Conservation (phyloP, 2,329 filamentous ascomycete genomes). For the Stenocarpella maydis region DNA sequence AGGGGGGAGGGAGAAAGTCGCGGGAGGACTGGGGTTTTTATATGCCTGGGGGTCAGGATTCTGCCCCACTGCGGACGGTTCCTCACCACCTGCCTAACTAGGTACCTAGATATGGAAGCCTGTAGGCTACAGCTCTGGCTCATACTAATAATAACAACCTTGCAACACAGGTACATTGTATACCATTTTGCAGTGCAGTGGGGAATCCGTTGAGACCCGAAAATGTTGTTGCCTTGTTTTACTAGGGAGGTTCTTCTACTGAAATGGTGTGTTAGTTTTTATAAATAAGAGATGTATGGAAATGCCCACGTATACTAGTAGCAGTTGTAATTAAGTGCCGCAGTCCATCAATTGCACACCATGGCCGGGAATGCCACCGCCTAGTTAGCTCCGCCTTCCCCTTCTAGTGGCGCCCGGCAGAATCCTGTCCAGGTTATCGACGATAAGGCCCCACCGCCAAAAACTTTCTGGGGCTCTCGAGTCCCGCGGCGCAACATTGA, state of each 20-base stretch:
- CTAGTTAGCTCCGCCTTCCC: neutral
- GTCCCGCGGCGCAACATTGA: conserved; percentile 7
- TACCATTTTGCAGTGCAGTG: too few species aligned
- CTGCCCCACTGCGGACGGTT: conserved; percentile 2
- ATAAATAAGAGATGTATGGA: too few species aligned
- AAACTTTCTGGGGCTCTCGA: conserved; percentile 30
- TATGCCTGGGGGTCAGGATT: conserved; percentile 28
- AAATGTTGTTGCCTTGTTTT: too few species aligned
- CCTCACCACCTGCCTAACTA: neutral
- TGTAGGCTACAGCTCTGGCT: neutral
- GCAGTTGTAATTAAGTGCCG: neutral
- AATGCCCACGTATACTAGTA: too few species aligned
- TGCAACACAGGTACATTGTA: neutral
- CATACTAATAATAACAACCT: neutral
- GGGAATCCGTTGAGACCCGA: too few species aligned
- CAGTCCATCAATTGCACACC: too few species aligned
- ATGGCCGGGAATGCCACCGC: neutral
- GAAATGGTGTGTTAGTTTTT: neutral
- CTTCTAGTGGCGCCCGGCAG: conserved; percentile 1
- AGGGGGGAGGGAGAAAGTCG: conserved; percentile 39
- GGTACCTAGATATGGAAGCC: neutral
- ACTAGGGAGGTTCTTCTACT: too few species aligned
- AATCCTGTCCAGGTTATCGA: conserved; percentile 27
- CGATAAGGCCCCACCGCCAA: conserved; percentile 34
- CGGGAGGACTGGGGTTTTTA: conserved; percentile 37